phyloP scores from a whole-genome alignment of 148 eudicot genomes.

The Limonium bicolor region DNA sequence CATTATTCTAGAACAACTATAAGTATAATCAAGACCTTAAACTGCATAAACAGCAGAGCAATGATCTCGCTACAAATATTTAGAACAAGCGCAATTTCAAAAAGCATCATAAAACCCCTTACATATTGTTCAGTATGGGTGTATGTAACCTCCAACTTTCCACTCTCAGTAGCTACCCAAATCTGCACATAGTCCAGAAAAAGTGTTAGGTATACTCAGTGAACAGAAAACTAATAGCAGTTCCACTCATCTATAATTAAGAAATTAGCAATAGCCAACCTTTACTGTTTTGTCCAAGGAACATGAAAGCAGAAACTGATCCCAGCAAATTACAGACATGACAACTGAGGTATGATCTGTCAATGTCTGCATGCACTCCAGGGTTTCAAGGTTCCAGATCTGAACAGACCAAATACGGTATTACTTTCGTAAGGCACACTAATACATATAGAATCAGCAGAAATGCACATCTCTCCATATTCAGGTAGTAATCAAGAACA shows the following conservation, averaged over 20 bases:
- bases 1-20: too few species aligned
- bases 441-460: too few species aligned
- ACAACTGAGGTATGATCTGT: constrained; percentile 72
- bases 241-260: background rate
- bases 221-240: background rate
- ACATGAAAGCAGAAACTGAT: constrained; percentile 79
- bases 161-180: constrained; percentile 76
- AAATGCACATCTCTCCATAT: too few species aligned
- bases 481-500: too few species aligned
- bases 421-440: too few species aligned
- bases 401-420: constrained; percentile 12
- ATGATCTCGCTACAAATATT: too few species aligned
- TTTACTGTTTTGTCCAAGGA: constrained; percentile 81
- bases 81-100: background rate
- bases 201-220: constrained; percentile 1
- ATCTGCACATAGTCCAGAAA: constrained; percentile 51
- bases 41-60: too few species aligned
- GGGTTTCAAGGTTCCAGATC: constrained; percentile 95
- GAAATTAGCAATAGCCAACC: constrained; percentile 20
- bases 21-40: too few species aligned
- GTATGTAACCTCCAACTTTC: constrained; percentile 82
- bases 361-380: constrained; percentile 80
- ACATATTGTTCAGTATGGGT: constrained; percentile 83
- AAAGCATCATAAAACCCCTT: constrained; percentile 12
- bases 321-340: constrained; percentile 98